Evolutionary conservation across 495 filamentous ascomycete genomes (phyloP), one percentile per base, ranked within the genome.

Genomic region (Penicillium desertorum): DNA sequence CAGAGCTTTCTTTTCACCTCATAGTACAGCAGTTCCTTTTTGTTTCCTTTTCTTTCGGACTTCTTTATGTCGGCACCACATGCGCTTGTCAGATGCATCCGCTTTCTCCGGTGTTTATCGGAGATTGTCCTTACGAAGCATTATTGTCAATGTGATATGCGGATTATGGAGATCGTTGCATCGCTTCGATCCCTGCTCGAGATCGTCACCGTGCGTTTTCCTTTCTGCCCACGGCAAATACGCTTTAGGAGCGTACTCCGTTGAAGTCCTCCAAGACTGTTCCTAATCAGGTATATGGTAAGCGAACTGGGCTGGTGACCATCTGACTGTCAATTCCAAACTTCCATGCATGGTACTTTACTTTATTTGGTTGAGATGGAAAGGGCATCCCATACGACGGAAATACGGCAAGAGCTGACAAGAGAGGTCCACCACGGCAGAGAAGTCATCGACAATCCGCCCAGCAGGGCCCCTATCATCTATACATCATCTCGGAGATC

Each of bases 401-500:
- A 23, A 45, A 32, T 51, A 54, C 16, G 19, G 51, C 54, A 29
- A 51, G 49, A 48, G 29, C 52, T 56, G 23, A 54, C 17, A 20
- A 39, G 37, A 25, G 34, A 32, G 29, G 37, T 41, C 45, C 20
- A 43, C 20, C 29, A 11, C 11, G 30, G 30, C 0, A 32, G 57
- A 54, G 57, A 50, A 25, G 17, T 51, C 50, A 34, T 50, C 29
- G 11, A 17, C 22, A 27, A 37, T 17, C 16, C 22, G 55, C 0
- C 39, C 50, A 39, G 25, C 19, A 29, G 23, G 29, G 29, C 36
- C 23, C 19, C 27, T 32, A 36, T 57, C 12, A 25, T 49, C 39
- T 51, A 39, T 52, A 51, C 27, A 46, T 30, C 48, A 48, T 48
- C 30, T 61, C 47, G 56, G 51, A 62, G 51, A 62, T 68, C 53